These are phyloP conservation scores for Pythium insidiosum DNA, from an alignment of 352 stramenopile genomes.

Conservation along the genomic window DNA sequence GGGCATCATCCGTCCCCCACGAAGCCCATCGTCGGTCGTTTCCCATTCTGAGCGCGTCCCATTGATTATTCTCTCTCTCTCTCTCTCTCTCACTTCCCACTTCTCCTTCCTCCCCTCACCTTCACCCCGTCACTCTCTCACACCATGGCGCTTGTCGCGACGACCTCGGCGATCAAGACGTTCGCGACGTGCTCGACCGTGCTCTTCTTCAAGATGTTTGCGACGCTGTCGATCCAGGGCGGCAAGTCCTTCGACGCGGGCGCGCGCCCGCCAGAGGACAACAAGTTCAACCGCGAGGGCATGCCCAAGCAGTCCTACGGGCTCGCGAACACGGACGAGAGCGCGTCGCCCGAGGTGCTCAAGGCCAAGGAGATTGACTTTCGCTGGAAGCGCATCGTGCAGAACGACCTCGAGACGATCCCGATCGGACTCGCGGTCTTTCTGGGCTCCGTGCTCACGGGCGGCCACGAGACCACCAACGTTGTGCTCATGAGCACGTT, in stretches of 20 bases:
- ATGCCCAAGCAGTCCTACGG: constrained; percentile 28
- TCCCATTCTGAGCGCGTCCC: background rate
- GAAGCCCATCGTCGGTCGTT: background rate
- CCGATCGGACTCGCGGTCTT: constrained; percentile 30
- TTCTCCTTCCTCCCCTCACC: constrained; percentile 29
- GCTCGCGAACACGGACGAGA: constrained; percentile 13
- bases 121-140: constrained; percentile 71
- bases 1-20: too few relatives aligned
- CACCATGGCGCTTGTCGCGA: constrained; percentile 5
- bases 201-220: constrained; percentile 15
- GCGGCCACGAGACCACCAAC: constrained; percentile 33
- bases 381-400: constrained; percentile 34
- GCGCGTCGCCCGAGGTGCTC: constrained; percentile 1
- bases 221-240: constrained; percentile 20
- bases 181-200: constrained; percentile 8
- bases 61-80: too few relatives aligned
- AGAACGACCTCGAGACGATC: constrained; percentile 39
- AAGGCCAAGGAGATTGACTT: constrained; percentile 22
- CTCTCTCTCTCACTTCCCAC: too few relatives aligned
- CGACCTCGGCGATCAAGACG: constrained; percentile 8
- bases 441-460: constrained; percentile 29
- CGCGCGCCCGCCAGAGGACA: constrained; percentile 23
- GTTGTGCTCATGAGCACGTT: constrained; percentile 21
- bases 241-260: constrained; percentile 27
- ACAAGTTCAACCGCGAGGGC: constrained; percentile 11